Conservation (phyloP, 768 basidiomycete genomes). For the Russula dissimulans region DNA sequence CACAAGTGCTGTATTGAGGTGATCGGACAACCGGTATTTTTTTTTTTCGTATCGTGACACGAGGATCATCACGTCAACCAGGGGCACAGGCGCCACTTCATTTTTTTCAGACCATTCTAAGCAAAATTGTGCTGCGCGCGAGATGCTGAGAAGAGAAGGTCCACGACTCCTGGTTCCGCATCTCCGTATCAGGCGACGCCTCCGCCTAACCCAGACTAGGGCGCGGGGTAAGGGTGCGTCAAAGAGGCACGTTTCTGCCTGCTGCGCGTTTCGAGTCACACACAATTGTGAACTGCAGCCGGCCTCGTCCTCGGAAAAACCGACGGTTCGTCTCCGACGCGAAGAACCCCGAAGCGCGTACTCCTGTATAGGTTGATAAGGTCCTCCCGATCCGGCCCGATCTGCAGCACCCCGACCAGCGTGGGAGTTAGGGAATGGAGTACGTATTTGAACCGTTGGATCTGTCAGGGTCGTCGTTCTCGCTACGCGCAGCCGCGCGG, state of each 20-base stretch:
- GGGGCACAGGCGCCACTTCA: neutral
- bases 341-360: neutral
- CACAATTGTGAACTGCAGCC: neutral
- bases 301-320: slow-evolving; percentile 10
- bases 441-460: no score
- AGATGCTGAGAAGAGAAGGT: neutral
- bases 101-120: neutral
- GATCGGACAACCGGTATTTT: slow-evolving; percentile 4
- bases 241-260: neutral
- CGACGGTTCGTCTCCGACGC: slow-evolving; percentile 15
- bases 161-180: no score
- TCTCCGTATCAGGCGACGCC: neutral
- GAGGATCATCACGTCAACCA: slow-evolving; percentile 11
- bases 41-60: neutral
- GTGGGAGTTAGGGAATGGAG: neutral
- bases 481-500: neutral
- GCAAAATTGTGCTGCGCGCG: neutral
- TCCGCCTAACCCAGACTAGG: neutral
- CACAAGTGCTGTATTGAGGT: neutral
- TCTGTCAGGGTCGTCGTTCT: no score
- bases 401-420: slow-evolving; percentile 4
- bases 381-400: slow-evolving; percentile 14
- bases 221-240: slow-evolving; percentile 1
- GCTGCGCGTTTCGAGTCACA: slow-evolving; percentile 1
- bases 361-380: slow-evolving; percentile 18